Base-by-base conservation (phyloP, 345 rosid species). In the Hibiscus trionum region DNA sequence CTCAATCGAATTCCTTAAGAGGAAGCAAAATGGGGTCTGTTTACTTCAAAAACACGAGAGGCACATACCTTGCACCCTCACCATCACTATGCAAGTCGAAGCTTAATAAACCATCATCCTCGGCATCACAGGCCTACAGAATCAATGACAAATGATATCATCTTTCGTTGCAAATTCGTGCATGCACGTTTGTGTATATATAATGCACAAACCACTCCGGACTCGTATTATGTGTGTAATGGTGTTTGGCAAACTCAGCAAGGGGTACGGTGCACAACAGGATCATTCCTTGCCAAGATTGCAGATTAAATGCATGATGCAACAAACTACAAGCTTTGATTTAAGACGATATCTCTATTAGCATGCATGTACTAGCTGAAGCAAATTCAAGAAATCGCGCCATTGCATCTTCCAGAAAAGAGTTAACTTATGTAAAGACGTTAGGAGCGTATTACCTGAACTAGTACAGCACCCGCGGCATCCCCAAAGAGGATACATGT, bases 401-500 rank as follows among this genome's bases (percentile, higher is more conserved):
- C 68, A 44, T 44, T 5, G 33, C 52, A 65, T 65, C 33, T 21
- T 65, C 31, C 33, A 2, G 31, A 12, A 65, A 65, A 42, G 69
- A 65, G 53, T 24, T 11, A 37, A 44, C 11, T 24, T 44, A 65
- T 4, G 68, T 17, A 61, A 8, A 71, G 15, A 63, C 49, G 65
- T 9, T 3, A 24, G 4, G 82, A 88, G 96, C 90, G 15, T 2
- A 73, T 55, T 82, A 90, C 99, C 96, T 95, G 97, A 71, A 95
- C 80, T n/a, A 95, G 73, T 27, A 95, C 96, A 39, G 99, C 99
- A 62, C 97, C 99, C 11, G 97, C 99, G 47, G 94, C 99, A 53
- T 92, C 99, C 17, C 99, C 99, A 56, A 95, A 92, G 47, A 95
- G 90, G 72, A 95, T 95, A 72, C 97, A 95, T 67, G 91, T 79